phyloP scores from a whole-genome alignment of 129 eudicot genomes.

The Flaveria brownii region DNA sequence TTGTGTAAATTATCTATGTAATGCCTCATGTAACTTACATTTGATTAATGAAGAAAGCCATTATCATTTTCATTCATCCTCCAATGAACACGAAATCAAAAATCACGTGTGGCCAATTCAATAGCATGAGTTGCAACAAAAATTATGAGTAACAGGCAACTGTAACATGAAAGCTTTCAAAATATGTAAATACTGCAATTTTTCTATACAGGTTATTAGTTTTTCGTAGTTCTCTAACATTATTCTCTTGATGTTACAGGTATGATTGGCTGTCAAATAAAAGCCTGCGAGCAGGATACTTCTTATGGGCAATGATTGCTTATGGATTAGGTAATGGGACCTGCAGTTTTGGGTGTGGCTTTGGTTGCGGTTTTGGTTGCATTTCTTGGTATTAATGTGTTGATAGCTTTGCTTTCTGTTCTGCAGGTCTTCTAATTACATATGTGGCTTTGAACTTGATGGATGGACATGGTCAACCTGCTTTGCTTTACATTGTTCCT shows the following conservation, averaged over 20 bases:
- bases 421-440: conserved; percentile 82
- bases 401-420: conserved; percentile 14
- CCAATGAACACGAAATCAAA: not conserved
- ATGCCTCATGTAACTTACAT: not conserved
- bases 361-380: not conserved
- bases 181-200: conserved; percentile 17
- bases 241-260: conserved; percentile 41
- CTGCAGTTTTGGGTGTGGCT: not conserved
- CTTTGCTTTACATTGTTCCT: conserved; percentile 96
- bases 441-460: conserved; percentile 92
- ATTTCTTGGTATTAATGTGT: conserved; percentile 24
- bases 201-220: not conserved
- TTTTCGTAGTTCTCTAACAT: conserved; percentile 1
- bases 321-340: conserved; percentile 74
- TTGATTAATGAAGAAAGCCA: not conserved
- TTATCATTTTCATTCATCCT: not conserved
- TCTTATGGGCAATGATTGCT: conserved; percentile 90
- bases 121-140: conserved; percentile 4
- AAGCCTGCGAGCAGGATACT: conserved; percentile 73
- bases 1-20: not conserved
- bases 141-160: not conserved
- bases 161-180: not conserved
- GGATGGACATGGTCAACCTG: conserved; percentile 99
- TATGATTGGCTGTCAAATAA: conserved; percentile 92
- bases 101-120: conserved; percentile 4